Conservation (phyloP, 345 rosid genomes). For the thale cress (Arabidopsis thaliana) region TAIR10.1 NC_003075.7:855001-855500, state of each 20-base stretch:
- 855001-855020: slow-evolving; percentile 92
- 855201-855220: slow-evolving; percentile 86
- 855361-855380: neutral
- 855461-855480: slow-evolving; percentile 88
- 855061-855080: slow-evolving; percentile 94
- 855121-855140: neutral
- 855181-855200: slow-evolving; percentile 87
- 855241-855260: slow-evolving; percentile 72
- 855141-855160: neutral
- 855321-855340: slow-evolving; percentile 84
- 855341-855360: slow-evolving; percentile 70
- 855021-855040: slow-evolving; percentile 90
- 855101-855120: neutral
- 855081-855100: slow-evolving; percentile 97
- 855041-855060: slow-evolving; percentile 84
- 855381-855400: neutral
- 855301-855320: slow-evolving; percentile 75
- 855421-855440: neutral
- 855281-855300: slow-evolving; percentile 63
- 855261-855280: slow-evolving; percentile 79
- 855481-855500: slow-evolving; percentile 68
- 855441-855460: slow-evolving; percentile 64
- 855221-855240: slow-evolving; percentile 97
- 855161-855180: slow-evolving; percentile 50
- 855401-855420: neutral